Evolutionary conservation across 768 basidiomycete genomes (phyloP).

Genomic region (Leccinum disarticulatum): DNA sequence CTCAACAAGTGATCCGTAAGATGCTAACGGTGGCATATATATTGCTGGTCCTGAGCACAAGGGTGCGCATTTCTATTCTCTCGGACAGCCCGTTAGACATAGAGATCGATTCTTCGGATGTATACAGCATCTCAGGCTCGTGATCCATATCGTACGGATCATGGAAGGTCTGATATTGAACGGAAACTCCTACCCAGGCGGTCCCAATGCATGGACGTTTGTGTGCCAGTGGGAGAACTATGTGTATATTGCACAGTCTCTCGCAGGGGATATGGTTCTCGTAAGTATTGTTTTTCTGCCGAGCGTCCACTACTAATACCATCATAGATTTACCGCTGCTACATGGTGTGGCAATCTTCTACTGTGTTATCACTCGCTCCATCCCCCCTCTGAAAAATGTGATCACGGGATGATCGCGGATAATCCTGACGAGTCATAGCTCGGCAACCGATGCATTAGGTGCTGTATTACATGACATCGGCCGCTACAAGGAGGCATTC

Average conservation of each 20-base stretch:
- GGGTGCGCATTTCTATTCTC: conserved; percentile 16
- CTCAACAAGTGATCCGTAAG: conserved; percentile 14
- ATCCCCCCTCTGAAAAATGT: too few relatives aligned
- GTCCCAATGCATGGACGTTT: conserved; percentile 26
- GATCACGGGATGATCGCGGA: too few relatives aligned
- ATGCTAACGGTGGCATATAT: conserved; percentile 26
- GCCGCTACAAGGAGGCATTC: too few relatives aligned
- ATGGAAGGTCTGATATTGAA: conserved; percentile 27
- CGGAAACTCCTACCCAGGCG: conserved; percentile 18
- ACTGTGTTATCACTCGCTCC: too few relatives aligned
- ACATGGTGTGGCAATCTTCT: conserved; percentile 33
- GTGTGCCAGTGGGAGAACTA: conserved; percentile 23
- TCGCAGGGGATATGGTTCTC: conserved; percentile 31
- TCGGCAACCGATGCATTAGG: too few relatives aligned
- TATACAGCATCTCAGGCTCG: conserved; percentile 22
- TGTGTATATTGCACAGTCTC: conserved; percentile 26
- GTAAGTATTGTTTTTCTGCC: conserved; percentile 14
- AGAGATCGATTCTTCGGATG: background rate
- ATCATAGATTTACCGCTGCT: conserved; percentile 28
- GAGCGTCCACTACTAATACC: conserved; percentile 1
- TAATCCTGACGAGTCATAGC: too few relatives aligned
- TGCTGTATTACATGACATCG: too few relatives aligned
- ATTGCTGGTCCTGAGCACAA: conserved; percentile 32
- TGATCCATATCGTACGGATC: conserved; percentile 25
- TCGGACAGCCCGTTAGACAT: background rate